Conservation (phyloP, 2,329 filamentous ascomycete genomes). For the Metarhizium robertsii region DNA sequence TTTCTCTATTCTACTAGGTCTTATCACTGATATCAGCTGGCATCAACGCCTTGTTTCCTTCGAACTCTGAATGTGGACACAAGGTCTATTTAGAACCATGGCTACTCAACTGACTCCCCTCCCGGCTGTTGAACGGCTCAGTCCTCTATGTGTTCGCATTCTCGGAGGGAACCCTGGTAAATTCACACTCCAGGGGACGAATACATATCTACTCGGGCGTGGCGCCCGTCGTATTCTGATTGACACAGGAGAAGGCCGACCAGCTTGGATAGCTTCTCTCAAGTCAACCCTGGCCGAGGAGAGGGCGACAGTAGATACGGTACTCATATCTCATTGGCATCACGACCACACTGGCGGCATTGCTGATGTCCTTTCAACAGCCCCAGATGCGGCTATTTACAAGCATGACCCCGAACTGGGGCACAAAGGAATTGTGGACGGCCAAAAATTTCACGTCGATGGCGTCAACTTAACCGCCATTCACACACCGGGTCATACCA, state of each 20-base stretch:
- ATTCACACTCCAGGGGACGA: conserved; percentile 69
- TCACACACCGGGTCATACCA: conserved; percentile 59
- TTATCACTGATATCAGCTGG: background rate
- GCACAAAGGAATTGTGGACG: conserved; percentile 37
- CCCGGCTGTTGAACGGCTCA: conserved; percentile 68
- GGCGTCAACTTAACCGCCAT: conserved; percentile 60
- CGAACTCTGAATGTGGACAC: background rate
- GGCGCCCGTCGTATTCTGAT: conserved; percentile 68
- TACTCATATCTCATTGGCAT: conserved; percentile 89
- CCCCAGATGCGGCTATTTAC: conserved; percentile 53
- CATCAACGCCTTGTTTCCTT: background rate
- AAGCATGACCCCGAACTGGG: conserved; percentile 51
- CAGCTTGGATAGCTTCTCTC: conserved; percentile 62
- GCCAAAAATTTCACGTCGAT: conserved; percentile 44
- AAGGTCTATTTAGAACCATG: conserved; percentile 1
- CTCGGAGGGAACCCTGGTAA: conserved; percentile 88
- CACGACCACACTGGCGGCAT: conserved; percentile 76
- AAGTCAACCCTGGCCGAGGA: conserved; percentile 56
- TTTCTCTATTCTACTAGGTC: background rate
- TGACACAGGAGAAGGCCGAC: conserved; percentile 79
- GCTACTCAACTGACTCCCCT: conserved; percentile 43
- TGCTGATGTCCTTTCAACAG: conserved; percentile 53
- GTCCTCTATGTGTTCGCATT: conserved; percentile 70
- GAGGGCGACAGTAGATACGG: conserved; percentile 55
- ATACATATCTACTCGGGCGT: conserved; percentile 85